Evolutionary conservation across 208 protist species (phyloP).

Genomic region (Novymonas esmeraldas): DNA sequence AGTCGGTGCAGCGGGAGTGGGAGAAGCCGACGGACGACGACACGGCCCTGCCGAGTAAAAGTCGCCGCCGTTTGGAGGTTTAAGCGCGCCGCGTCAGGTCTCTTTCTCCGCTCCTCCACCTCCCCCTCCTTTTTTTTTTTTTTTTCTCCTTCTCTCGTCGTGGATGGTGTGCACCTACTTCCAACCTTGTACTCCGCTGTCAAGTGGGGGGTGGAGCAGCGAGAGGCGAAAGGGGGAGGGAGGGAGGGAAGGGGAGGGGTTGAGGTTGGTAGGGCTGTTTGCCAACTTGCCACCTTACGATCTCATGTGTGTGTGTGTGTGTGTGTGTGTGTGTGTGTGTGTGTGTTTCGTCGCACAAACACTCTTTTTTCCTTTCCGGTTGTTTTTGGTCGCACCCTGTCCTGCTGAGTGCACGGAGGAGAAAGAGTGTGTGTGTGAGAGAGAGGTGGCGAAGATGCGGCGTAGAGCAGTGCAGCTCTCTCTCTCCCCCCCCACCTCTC

Average conservation of each 20-base stretch:
- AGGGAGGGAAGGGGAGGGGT: background rate
- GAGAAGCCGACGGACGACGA: conserved; percentile 48
- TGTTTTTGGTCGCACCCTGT: too few species aligned
- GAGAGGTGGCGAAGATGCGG: too few species aligned
- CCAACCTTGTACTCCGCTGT: too few species aligned
- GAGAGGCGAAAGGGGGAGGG: background rate
- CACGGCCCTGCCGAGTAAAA: conserved; percentile 18
- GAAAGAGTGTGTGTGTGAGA: too few species aligned
- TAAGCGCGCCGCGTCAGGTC: background rate
- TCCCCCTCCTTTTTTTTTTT: background rate
- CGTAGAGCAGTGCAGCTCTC: too few species aligned
- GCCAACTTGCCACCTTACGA: too few species aligned
- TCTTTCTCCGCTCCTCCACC: background rate
- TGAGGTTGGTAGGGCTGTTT: too few species aligned
- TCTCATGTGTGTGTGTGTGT: background rate
- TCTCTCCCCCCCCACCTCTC: too few species aligned
- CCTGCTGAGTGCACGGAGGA: too few species aligned
- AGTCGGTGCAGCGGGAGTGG: conserved; percentile 76
- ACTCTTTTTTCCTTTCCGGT: background rate
- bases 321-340: background rate
- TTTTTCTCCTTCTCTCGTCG: background rate
- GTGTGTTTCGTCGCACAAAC: conserved; percentile 2
- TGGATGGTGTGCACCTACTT: too few species aligned
- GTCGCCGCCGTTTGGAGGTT: conserved; percentile 31
- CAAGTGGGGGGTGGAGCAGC: background rate